phyloP scores from a whole-genome alignment of 805 yeast species.

The Wickerhamomyces alni region DNA sequence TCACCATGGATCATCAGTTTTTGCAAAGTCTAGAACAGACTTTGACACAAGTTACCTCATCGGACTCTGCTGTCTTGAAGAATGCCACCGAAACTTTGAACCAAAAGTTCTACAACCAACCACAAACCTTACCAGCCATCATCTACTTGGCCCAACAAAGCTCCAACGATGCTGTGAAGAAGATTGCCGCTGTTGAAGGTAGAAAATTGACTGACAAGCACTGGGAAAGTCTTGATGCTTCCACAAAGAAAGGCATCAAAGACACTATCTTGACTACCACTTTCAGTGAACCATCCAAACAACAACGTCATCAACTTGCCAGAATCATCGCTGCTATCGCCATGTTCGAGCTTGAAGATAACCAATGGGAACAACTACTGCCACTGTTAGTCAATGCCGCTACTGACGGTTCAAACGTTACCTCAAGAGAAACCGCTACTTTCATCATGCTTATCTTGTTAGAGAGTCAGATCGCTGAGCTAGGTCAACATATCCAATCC shows the following conservation, averaged over 20 bases:
- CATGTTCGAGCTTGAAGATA: constrained; percentile 60
- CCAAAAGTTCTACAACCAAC: constrained; percentile 65
- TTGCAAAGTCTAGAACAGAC: constrained; percentile 71
- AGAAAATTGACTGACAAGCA: constrained; percentile 70
- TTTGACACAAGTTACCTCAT: constrained; percentile 69
- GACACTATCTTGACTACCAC: constrained; percentile 63
- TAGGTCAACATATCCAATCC: constrained; percentile 54
- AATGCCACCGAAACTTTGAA: constrained; percentile 73
- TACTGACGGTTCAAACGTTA: constrained; percentile 40
- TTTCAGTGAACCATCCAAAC: constrained; percentile 53
- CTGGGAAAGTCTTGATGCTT: constrained; percentile 50
- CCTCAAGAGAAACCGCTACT: constrained; percentile 74
- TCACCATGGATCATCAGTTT: constrained; percentile 49
- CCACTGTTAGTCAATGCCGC: constrained; percentile 67
- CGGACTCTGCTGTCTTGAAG: constrained; percentile 77
- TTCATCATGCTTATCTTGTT: constrained; percentile 72
- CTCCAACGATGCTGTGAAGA: constrained; percentile 67
- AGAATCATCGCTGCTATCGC: constrained; percentile 87
- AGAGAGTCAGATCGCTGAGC: constrained; percentile 59
- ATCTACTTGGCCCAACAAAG: constrained; percentile 73
- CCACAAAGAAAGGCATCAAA: constrained; percentile 56
- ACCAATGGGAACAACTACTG: constrained; percentile 72
- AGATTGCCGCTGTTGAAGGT: constrained; percentile 94
- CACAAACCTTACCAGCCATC: constrained; percentile 73
- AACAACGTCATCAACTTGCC: constrained; percentile 83